Conservation (phyloP, 305 asterid genomes). For the Rubia tinctorum region DNA sequence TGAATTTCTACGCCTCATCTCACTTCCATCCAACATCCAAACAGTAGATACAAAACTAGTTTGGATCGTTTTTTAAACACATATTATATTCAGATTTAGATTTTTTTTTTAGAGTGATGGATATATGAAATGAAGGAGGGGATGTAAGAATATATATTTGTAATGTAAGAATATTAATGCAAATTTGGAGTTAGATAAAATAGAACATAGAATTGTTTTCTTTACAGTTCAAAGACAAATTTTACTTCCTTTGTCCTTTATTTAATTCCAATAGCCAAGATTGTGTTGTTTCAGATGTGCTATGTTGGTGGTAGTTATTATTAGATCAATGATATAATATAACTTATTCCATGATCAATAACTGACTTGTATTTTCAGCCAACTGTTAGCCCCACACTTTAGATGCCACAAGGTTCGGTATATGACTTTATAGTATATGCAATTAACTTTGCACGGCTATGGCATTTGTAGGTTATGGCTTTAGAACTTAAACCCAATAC, state of each 20-base stretch:
- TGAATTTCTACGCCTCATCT: not conserved
- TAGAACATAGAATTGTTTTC: not conserved
- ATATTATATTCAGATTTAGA: no score
- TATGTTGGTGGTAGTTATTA: not conserved
- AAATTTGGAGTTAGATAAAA: no score
- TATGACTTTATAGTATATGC: not conserved
- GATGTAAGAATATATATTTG: no score
- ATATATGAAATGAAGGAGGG: no score
- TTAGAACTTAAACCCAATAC: not conserved
- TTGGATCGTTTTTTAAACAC: no score
- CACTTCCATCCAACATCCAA: not conserved
- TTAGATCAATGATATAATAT: not conserved
- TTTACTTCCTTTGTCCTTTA: not conserved
- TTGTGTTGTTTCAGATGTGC: not conserved
- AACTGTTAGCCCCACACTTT: not conserved
- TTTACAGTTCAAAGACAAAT: not conserved
- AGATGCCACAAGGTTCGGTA: not conserved
- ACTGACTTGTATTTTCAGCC: not conserved
- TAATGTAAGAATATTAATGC: no score
- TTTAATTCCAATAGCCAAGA: not conserved
- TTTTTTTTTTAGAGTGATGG: no score
- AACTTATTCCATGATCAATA: not conserved
- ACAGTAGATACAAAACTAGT: no score
- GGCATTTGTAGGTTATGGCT: not conserved
- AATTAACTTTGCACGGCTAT: not conserved